These are phyloP conservation scores for Epichloe festucae DNA, from an alignment of 2,329 filamentous ascomycete species.

Conservation along the genomic window DNA sequence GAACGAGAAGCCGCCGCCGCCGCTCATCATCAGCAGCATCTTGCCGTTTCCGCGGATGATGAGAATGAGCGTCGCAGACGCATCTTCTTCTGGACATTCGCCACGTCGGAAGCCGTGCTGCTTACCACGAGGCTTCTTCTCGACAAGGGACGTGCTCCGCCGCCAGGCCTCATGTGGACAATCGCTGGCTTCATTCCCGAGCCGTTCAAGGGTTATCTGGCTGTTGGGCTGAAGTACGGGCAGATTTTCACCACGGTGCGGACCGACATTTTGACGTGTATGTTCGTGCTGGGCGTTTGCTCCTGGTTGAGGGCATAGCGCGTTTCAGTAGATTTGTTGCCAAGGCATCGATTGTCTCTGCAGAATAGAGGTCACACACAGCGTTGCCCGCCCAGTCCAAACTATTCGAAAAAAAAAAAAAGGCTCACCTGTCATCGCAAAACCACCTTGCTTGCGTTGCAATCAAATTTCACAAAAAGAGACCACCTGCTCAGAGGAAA, in stretches of 20 bases:
- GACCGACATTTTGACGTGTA: constrained; percentile 59
- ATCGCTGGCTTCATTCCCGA: constrained; percentile 53
- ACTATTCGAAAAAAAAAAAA: no score
- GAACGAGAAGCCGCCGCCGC: constrained; percentile 37
- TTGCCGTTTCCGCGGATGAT: constrained; percentile 13
- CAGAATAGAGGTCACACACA: no score
- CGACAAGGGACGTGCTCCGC: constrained; percentile 45
- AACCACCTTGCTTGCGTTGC: no score
- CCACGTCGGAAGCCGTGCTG: constrained; percentile 60
- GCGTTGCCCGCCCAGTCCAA: no score
- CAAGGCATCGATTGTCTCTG: no score
- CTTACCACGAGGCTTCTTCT: constrained; percentile 60
- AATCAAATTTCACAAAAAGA: no score
- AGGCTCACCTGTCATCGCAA: no score
- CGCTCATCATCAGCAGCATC: constrained; percentile 13
- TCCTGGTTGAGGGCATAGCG: constrained; percentile 27
- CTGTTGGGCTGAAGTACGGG: constrained; percentile 49
- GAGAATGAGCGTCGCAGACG: constrained; percentile 20
- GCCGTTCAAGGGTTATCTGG: constrained; percentile 47
- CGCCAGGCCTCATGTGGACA: constrained; percentile 49
- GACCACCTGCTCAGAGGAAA: no score
- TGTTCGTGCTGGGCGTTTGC: constrained; percentile 58
- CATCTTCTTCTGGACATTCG: constrained; percentile 66
- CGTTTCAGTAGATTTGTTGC: no score
- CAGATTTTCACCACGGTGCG: constrained; percentile 61